These are phyloP conservation scores for Chlamydomonas applanata DNA, from an alignment of 139 green algal species.

Conservation along the genomic window DNA sequence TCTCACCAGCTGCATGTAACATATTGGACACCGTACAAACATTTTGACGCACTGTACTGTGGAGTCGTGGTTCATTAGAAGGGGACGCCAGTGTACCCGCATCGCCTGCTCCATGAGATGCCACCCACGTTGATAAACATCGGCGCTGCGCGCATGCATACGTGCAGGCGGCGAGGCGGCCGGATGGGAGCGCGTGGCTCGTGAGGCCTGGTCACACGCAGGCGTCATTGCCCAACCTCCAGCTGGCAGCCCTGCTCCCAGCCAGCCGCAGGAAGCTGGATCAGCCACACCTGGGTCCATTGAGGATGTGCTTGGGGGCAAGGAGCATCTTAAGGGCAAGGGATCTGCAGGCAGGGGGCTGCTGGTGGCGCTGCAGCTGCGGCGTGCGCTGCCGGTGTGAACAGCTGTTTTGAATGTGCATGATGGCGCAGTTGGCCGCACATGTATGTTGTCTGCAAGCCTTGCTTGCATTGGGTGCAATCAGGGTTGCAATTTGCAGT, in stretches of 20 bases:
- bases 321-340: constrained; percentile 33
- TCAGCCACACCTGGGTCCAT: background rate
- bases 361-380: constrained; percentile 27
- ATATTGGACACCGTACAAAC: too few species aligned
- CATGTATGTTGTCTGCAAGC: background rate
- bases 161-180: constrained; percentile 20
- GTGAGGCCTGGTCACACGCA: background rate
- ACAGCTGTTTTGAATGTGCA: too few species aligned
- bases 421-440: too few species aligned
- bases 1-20: too few species aligned
- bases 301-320: constrained; percentile 28
- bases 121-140: too few species aligned
- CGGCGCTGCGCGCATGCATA: too few species aligned
- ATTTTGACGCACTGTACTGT: too few species aligned
- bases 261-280: too few species aligned
- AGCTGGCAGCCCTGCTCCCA: background rate
- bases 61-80: too few species aligned
- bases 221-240: background rate
- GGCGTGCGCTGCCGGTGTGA: constrained; percentile 13
- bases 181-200: constrained; percentile 15
- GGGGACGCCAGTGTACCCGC: too few species aligned
- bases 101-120: too few species aligned
- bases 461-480: background rate
- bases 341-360: constrained; percentile 19
- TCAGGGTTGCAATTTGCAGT: background rate